Conservation (phyloP, 2,329 filamentous ascomycete genomes). For the Ceratocystis harringtonii region DNA sequence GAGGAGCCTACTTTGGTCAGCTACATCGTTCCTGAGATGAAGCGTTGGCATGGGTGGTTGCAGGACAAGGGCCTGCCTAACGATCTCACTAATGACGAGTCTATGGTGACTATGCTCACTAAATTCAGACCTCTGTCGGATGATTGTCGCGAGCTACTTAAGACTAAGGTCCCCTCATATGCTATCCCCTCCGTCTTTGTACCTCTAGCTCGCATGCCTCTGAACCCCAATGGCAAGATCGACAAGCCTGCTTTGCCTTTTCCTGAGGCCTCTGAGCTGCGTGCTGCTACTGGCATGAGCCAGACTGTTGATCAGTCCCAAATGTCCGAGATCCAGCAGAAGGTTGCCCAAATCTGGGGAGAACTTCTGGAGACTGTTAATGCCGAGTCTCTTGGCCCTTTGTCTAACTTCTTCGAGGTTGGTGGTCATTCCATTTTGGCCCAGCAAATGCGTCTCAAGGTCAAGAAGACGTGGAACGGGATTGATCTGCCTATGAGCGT, state of each 20-base stretch:
- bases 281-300: slow-evolving; percentile 13
- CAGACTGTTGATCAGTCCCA: slow-evolving; percentile 35
- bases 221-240: slow-evolving; percentile 60
- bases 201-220: slow-evolving; percentile 21
- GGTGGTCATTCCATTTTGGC: slow-evolving; percentile 41
- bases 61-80: slow-evolving; percentile 18
- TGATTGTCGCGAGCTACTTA: slow-evolving; percentile 27
- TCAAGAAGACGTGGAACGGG: slow-evolving; percentile 23
- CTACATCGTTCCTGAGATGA: slow-evolving; percentile 74
- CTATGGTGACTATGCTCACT: slow-evolving; percentile 25
- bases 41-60: slow-evolving; percentile 58
- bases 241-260: slow-evolving; percentile 66
- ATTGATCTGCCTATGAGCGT: slow-evolving; percentile 24
- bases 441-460: slow-evolving; percentile 29
- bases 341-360: slow-evolving; percentile 18
- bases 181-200: slow-evolving; percentile 26
- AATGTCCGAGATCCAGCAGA: slow-evolving; percentile 23
- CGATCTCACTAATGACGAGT: slow-evolving; percentile 16
- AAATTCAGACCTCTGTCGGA: slow-evolving; percentile 26
- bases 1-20: slow-evolving; percentile 78
- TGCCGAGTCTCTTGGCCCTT: slow-evolving; percentile 19
- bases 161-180: slow-evolving; percentile 25
- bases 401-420: slow-evolving; percentile 27
- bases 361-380: slow-evolving; percentile 18
- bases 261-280: slow-evolving; percentile 29